These are phyloP conservation scores for Graphiopsis chlorocephala DNA, from an alignment of 2,329 filamentous ascomycete genomes.

Conservation along the genomic window DNA sequence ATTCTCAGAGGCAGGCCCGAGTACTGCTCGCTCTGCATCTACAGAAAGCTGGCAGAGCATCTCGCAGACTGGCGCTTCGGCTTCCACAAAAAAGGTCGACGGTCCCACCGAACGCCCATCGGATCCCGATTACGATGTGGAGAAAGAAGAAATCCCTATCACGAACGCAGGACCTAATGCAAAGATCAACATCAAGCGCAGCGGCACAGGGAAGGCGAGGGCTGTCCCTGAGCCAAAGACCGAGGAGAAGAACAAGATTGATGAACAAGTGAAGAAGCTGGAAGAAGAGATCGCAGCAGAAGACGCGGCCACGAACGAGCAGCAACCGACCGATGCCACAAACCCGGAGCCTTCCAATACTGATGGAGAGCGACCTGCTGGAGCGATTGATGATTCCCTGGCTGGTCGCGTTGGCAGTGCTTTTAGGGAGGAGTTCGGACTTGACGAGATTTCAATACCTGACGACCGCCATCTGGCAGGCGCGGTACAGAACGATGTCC, in stretches of 20 bases:
- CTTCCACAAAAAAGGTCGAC: neutral
- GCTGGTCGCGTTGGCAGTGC: conserved; percentile 21
- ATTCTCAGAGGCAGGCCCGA: neutral
- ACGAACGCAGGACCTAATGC: conserved; percentile 36
- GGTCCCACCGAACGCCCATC: neutral
- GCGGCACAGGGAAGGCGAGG: conserved; percentile 25
- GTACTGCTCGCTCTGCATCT: neutral
- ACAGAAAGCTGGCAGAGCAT: conserved; percentile 6
- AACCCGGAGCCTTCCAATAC: conserved; percentile 16
- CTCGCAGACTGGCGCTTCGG: neutral
- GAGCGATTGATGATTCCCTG: conserved; percentile 18
- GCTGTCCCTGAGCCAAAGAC: conserved; percentile 23
- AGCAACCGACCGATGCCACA: neutral
- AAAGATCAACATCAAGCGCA: conserved; percentile 33
- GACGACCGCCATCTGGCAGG: conserved; percentile 10
- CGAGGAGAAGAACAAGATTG: conserved; percentile 16
- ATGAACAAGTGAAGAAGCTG: conserved; percentile 20
- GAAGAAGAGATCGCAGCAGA: conserved; percentile 15
- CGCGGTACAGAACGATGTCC: neutral
- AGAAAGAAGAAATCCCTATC: conserved; percentile 31
- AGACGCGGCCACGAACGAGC: neutral
- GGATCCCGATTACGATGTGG: neutral
- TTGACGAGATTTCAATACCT: conserved; percentile 22
- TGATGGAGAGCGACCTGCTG: neutral
- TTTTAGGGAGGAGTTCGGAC: conserved; percentile 26